phyloP scores from a whole-genome alignment of 2,329 filamentous ascomycete genomes.

The Leptographium galeiforme region DNA sequence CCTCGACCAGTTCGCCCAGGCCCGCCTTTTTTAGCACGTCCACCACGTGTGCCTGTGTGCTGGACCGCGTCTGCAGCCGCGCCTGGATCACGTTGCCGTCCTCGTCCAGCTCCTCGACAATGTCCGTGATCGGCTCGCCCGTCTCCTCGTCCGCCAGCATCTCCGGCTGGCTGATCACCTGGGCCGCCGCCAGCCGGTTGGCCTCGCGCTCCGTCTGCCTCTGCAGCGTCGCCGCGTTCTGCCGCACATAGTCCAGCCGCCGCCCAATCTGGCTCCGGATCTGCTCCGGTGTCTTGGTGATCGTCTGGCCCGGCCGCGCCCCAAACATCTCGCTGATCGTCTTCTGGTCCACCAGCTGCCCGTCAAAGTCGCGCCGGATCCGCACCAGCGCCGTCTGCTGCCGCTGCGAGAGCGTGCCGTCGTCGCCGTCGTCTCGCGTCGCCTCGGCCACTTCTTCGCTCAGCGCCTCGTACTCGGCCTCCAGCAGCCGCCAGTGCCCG shows the following conservation, averaged over 20 bases:
- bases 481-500: constrained; percentile 80
- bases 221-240: constrained; percentile 63
- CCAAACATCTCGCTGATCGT: constrained; percentile 38
- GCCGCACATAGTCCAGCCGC: constrained; percentile 77
- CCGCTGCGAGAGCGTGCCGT: constrained; percentile 12
- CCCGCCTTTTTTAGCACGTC: constrained; percentile 70
- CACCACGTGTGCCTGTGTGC: constrained; percentile 51
- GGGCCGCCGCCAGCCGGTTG: constrained; percentile 52
- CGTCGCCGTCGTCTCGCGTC: neutral
- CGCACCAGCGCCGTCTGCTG: constrained; percentile 41
- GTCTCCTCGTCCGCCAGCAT: constrained; percentile 41
- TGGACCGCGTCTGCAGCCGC: constrained; percentile 52
- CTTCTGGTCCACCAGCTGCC: constrained; percentile 47
- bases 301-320: constrained; percentile 18
- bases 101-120: constrained; percentile 83
- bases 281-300: constrained; percentile 40
- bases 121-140: constrained; percentile 72
- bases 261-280: constrained; percentile 56
- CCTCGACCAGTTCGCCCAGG: constrained; percentile 25
- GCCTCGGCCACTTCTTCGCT: constrained; percentile 57
- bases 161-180: constrained; percentile 41
- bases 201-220: constrained; percentile 59
- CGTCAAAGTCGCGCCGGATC: constrained; percentile 46
- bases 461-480: constrained; percentile 80
- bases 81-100: constrained; percentile 70